A percentile compares a stretch with the other conserved stretches of the same genome.
Conservation (phyloP, 73 alveolate genomes). For the Paramecium octaurelia region DNA sequence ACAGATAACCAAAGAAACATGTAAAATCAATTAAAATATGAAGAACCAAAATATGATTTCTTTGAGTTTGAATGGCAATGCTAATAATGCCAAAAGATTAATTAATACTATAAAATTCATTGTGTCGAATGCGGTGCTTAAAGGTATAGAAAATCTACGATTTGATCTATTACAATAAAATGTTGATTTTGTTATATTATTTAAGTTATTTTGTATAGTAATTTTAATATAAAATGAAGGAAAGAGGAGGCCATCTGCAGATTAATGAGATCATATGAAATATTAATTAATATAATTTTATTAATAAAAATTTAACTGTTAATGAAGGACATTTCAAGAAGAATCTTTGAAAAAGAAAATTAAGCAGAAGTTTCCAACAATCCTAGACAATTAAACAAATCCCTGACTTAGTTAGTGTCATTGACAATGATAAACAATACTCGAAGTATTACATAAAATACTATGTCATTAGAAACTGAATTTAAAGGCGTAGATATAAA, state of each 20-base stretch:
- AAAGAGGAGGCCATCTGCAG: not conserved
- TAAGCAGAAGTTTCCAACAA: slow-evolving; percentile 28
- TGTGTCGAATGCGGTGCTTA: not conserved
- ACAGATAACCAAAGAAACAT: not conserved
- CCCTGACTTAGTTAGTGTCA: not conserved
- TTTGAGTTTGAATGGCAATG: slow-evolving; percentile 41
- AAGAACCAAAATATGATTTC: not conserved
- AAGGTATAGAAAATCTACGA: not conserved
- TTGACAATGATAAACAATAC: not conserved
- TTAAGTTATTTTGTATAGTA: not conserved
- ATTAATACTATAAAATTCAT: not conserved
- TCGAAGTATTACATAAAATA: not conserved
- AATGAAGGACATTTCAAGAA: slow-evolving; percentile 35
- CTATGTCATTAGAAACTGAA: not conserved
- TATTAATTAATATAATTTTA: not conserved
- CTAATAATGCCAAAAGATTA: not conserved
- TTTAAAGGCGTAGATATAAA: not conserved
- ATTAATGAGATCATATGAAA: not conserved
- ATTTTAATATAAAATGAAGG: not conserved
- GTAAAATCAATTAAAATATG: not conserved
- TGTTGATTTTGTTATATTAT: not conserved
- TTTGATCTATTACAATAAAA: not conserved
- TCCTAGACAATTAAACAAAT: not conserved
- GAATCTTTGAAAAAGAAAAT: slow-evolving; percentile 41
- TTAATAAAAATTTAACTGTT: not conserved